phyloP scores from a whole-genome alignment of 441 rosid species.

The Pelargonium australe region DNA sequence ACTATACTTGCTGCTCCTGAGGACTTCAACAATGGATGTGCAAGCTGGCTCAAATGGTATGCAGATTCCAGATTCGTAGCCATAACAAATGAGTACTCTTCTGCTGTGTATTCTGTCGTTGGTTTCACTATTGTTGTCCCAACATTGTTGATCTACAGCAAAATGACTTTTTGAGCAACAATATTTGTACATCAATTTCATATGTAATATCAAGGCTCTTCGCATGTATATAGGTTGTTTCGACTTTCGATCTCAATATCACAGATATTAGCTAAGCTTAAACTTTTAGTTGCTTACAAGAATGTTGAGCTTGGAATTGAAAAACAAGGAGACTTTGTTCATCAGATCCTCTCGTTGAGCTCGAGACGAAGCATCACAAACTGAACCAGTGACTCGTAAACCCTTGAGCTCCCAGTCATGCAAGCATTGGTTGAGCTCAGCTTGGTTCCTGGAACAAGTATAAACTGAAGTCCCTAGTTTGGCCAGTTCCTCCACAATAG shows the following conservation, averaged over 20 bases:
- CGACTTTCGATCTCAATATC: too few species aligned
- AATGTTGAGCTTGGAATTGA: conserved; percentile 34
- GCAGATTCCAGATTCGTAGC: conserved; percentile 35
- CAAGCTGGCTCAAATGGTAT: conserved; percentile 35
- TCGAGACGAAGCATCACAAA: conserved; percentile 24
- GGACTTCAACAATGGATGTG: conserved; percentile 39
- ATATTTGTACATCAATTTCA: too few species aligned
- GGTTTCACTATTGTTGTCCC: conserved; percentile 18
- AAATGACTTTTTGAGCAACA: too few species aligned
- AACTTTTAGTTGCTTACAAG: conserved; percentile 23
- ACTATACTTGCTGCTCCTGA: conserved; percentile 33
- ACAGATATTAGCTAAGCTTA: too few species aligned
- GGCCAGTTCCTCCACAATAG: conserved; percentile 41
- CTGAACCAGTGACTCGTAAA: conserved; percentile 26
- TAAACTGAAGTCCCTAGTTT: conserved; percentile 30
- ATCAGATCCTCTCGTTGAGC: conserved; percentile 21
- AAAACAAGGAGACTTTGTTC: conserved; percentile 16
- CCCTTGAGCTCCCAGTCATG: conserved; percentile 26
- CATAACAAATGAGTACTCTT: conserved; percentile 27
- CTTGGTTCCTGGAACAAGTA: conserved; percentile 29
- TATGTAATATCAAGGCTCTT: background rate
- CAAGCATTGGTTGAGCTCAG: conserved; percentile 27
- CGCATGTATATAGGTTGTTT: too few species aligned
- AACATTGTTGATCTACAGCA: conserved; percentile 50
- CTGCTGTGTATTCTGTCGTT: conserved; percentile 23